phyloP scores from a whole-genome alignment of 768 basidiomycete species.

The Fomitopsis serialis region DNA sequence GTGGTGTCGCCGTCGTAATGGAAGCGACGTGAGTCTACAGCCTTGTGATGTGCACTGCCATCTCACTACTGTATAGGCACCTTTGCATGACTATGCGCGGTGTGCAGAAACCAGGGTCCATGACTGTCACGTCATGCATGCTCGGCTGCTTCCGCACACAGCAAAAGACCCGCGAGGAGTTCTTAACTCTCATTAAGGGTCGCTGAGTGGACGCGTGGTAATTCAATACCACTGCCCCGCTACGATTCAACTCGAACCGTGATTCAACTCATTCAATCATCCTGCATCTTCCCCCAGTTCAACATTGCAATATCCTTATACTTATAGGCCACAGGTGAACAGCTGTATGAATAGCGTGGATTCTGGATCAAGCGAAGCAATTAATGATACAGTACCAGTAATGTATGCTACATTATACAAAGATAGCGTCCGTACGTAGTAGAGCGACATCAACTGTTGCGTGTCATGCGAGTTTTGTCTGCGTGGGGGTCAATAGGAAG shows the following conservation, averaged over 20 bases:
- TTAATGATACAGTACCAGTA: slow-evolving; percentile 4
- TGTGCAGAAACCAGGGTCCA: slow-evolving; percentile 95
- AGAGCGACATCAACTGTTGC: slow-evolving; percentile 44
- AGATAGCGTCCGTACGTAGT: slow-evolving; percentile 12
- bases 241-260: slow-evolving; percentile 48
- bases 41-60: slow-evolving; percentile 9
- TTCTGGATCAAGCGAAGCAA: background rate
- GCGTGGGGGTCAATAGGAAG: slow-evolving; percentile 59
- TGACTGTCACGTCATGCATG: slow-evolving; percentile 97
- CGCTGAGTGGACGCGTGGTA: slow-evolving; percentile 7
- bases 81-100: slow-evolving; percentile 99
- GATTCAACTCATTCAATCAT: slow-evolving; percentile 5
- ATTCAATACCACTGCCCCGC: slow-evolving; percentile 1
- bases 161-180: slow-evolving; percentile 97
- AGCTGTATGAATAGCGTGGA: background rate
- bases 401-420: slow-evolving; percentile 5
- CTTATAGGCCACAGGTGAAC: background rate
- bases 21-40: slow-evolving; percentile 78
- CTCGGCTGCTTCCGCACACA: slow-evolving; percentile 97
- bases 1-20: slow-evolving; percentile 99
- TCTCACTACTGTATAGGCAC: slow-evolving; percentile 47
- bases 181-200: slow-evolving; percentile 77
- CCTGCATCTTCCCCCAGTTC: slow-evolving; percentile 15
- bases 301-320: slow-evolving; percentile 15
- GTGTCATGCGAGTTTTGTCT: slow-evolving; percentile 46